phyloP scores from a whole-genome alignment of 495 filamentous ascomycete species.

The Tuber indicum region DNA sequence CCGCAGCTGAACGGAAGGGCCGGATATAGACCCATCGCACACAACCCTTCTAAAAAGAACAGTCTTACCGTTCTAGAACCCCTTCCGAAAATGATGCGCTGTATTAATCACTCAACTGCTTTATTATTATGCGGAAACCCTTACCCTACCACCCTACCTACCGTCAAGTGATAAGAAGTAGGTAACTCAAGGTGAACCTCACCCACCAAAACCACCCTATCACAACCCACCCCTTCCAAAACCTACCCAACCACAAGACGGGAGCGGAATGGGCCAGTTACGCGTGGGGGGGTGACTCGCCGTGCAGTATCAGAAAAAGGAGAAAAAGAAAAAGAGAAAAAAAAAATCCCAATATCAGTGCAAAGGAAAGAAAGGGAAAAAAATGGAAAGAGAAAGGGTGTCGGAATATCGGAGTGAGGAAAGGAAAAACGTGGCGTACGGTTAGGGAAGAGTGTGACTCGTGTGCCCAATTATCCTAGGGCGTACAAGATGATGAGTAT shows the following conservation, averaged over 20 bases:
- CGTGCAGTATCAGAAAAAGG: neutral
- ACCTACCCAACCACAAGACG: neutral
- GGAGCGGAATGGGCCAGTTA: neutral
- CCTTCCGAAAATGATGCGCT: neutral
- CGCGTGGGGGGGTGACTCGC: neutral
- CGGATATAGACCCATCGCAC: neutral
- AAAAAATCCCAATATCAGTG: neutral
- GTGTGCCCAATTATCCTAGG: neutral
- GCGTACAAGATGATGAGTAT: neutral
- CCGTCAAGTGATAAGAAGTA: neutral
- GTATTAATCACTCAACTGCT: neutral
- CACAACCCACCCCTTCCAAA: neutral
- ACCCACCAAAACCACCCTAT: neutral
- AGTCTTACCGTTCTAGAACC: neutral
- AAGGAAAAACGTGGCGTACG: neutral
- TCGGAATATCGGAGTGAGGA: neutral
- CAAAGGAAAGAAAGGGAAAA: neutral
- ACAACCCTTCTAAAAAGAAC: neutral
- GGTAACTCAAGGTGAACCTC: neutral
- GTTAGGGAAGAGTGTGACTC: neutral
- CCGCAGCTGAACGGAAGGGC: neutral
- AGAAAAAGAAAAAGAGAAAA: neutral
- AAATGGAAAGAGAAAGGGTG: neutral
- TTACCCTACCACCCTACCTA: neutral
- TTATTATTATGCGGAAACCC: neutral